Percentiles rank a stretch among this genome's conserved stretches.
Conservation (phyloP, 2,329 filamentous ascomycete species). For the Endoconidiophora laricicola region DNA sequence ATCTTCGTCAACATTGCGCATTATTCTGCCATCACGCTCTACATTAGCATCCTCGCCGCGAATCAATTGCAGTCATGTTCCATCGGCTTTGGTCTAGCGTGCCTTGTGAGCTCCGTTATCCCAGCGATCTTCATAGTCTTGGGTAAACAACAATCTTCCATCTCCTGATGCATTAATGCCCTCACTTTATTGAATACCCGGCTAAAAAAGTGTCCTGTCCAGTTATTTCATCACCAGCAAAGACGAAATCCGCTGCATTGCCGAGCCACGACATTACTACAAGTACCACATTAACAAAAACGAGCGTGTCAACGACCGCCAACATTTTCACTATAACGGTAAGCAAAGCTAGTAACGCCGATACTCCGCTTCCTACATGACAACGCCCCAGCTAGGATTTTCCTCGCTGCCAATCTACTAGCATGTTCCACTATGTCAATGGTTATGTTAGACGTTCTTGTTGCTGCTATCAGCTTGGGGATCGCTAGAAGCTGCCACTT, state of each 20-base stretch:
- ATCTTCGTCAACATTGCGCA: too few relatives aligned
- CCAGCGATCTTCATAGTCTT: slow-evolving; percentile 47
- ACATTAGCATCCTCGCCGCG: neutral
- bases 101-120: slow-evolving; percentile 52
- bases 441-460: neutral
- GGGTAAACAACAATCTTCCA: slow-evolving; percentile 35
- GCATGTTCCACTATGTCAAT: neutral
- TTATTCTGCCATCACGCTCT: too few relatives aligned
- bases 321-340: slow-evolving; percentile 61
- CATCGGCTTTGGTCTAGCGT: slow-evolving; percentile 50
- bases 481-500: neutral
- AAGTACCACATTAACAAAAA: slow-evolving; percentile 59
- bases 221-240: slow-evolving; percentile 66
- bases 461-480: neutral
- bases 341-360: slow-evolving; percentile 15
- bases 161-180: neutral
- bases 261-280: slow-evolving; percentile 52
- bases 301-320: slow-evolving; percentile 58
- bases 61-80: slow-evolving; percentile 44
- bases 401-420: too few relatives aligned
- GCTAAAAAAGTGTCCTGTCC: neutral
- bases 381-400: too few relatives aligned
- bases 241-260: slow-evolving; percentile 57
- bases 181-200: neutral
- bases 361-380: too few relatives aligned